Percentiles rank a stretch among this genome's conserved stretches.
phyloP scores from a whole-genome alignment of 176 grass and related monocot species.

The Puya raimondii region DNA sequence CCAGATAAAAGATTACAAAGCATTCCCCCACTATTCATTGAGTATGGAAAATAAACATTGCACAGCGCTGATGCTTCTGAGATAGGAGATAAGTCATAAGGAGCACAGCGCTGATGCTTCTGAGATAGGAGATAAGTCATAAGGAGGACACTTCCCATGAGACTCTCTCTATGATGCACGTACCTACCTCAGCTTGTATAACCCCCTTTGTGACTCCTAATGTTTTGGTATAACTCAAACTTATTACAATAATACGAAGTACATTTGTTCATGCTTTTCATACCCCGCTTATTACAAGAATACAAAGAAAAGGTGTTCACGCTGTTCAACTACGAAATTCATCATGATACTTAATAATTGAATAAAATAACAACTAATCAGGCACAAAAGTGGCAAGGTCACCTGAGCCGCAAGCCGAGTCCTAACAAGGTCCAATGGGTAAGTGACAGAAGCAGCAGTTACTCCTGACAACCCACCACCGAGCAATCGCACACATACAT shows the following conservation, averaged over 20 bases:
- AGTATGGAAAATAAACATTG: background rate
- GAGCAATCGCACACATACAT: slow-evolving; percentile 63
- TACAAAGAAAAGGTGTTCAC: too few species aligned
- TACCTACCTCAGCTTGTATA: background rate
- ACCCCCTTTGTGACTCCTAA: background rate
- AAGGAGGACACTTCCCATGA: background rate
- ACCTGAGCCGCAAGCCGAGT: slow-evolving; percentile 92
- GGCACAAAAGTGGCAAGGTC: background rate
- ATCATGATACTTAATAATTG: too few species aligned
- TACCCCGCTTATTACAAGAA: too few species aligned
- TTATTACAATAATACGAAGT: too few species aligned
- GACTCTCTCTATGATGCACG: background rate
- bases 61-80: background rate
- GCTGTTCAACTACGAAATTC: too few species aligned
- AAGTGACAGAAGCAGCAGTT: slow-evolving; percentile 84
- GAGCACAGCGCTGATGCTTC: background rate
- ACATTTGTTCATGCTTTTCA: too few species aligned
- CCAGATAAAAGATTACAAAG: too few species aligned
- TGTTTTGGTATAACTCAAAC: background rate
- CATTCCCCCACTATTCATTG: too few species aligned
- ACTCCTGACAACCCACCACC: slow-evolving; percentile 84
- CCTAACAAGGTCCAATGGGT: slow-evolving; percentile 76
- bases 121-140: background rate
- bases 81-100: background rate
- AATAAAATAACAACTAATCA: too few species aligned